phyloP scores from a whole-genome alignment of 306 rosid species.

The Vicia sativa region DNA sequence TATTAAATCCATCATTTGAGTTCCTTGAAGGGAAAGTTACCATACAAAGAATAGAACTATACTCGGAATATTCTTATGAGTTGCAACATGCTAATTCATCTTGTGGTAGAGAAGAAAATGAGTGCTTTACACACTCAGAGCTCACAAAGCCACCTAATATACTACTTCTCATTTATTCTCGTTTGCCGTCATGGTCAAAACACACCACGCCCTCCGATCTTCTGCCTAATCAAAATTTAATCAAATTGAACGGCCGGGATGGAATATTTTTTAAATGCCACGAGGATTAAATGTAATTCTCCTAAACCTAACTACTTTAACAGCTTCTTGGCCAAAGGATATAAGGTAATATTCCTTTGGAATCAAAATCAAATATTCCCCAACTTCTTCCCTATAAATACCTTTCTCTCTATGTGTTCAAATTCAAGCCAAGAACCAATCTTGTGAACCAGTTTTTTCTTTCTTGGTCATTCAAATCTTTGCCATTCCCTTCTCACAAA shows the following conservation, averaged over 20 bases:
- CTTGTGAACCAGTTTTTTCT: too few species aligned
- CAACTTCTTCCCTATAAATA: too few species aligned
- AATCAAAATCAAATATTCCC: too few species aligned
- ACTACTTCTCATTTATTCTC: neutral
- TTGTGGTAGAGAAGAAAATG: neutral
- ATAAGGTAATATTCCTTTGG: slow-evolving; percentile 55
- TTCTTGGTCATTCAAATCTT: too few species aligned
- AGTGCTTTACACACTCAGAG: neutral
- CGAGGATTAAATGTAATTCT: neutral
- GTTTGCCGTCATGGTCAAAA: neutral
- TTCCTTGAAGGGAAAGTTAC: too few species aligned
- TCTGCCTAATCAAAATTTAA: neutral
- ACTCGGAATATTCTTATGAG: neutral
- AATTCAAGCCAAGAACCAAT: too few species aligned
- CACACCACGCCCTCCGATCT: neutral
- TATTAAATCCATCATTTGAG: too few species aligned
- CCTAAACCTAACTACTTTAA: too few species aligned
- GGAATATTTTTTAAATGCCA: neutral
- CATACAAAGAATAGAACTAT: neutral
- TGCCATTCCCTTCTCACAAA: too few species aligned
- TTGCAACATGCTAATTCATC: neutral
- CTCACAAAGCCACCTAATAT: neutral
- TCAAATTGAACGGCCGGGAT: neutral
- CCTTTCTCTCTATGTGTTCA: too few species aligned
- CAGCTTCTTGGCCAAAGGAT: neutral